Conservation (phyloP, 2,329 filamentous ascomycete genomes). For the Gliomastix tumulicola region DNA sequence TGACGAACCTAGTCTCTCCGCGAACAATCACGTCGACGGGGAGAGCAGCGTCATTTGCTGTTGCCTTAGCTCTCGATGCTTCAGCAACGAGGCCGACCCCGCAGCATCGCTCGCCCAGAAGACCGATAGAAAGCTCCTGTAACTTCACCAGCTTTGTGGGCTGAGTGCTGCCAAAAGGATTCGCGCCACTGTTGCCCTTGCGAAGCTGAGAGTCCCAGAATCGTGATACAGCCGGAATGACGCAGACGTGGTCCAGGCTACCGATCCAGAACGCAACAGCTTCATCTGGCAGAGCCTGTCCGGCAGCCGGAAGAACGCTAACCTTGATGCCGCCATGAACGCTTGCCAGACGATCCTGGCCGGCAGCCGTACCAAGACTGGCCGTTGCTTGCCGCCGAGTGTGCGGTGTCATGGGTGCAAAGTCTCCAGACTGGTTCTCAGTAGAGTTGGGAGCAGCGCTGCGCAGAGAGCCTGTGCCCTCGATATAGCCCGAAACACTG, state of each 20-base stretch:
- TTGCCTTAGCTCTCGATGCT: constrained; percentile 12
- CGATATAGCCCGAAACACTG: constrained; percentile 50
- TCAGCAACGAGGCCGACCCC: constrained; percentile 39
- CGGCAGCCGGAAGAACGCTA: constrained; percentile 32
- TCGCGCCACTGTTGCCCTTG: constrained; percentile 42
- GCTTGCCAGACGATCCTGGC: constrained; percentile 42
- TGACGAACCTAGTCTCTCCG: constrained; percentile 48
- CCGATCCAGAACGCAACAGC: constrained; percentile 51
- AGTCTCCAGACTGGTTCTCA: constrained; percentile 36
- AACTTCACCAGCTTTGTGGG: constrained; percentile 50
- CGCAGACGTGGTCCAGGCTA: constrained; percentile 47
- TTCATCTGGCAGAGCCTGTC: constrained; percentile 41
- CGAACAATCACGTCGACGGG: constrained; percentile 47
- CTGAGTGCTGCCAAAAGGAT: constrained; percentile 48
- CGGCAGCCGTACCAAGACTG: constrained; percentile 31
- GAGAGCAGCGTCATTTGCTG: constrained; percentile 27
- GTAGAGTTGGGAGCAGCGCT: constrained; percentile 23
- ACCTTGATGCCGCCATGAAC: constrained; percentile 48
- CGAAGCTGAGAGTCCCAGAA: constrained; percentile 56
- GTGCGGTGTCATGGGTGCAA: constrained; percentile 59
- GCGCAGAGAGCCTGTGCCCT: constrained; percentile 51
- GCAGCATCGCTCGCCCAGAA: constrained; percentile 50
- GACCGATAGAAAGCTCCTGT: constrained; percentile 41
- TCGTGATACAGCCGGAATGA: constrained; percentile 45
- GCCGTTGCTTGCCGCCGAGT: constrained; percentile 46